Evolutionary conservation across 768 basidiomycete species (phyloP).

Genomic region (Mrakia blollopis): DNA sequence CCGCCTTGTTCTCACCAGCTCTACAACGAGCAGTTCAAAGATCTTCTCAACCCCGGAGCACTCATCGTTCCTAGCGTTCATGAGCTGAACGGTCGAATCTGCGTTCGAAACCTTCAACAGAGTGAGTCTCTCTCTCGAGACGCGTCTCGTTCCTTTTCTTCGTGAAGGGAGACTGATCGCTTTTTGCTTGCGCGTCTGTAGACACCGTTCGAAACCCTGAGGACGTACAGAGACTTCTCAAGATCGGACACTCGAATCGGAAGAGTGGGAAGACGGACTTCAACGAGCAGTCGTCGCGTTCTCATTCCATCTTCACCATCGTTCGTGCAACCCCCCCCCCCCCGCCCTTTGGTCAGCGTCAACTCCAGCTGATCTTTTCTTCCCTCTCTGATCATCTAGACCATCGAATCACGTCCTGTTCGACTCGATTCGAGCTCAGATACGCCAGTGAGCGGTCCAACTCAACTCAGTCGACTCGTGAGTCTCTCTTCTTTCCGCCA

Average conservation of each 20-base stretch:
- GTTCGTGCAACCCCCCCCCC: conserved; percentile 32
- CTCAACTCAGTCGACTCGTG: neutral
- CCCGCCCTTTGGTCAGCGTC: neutral
- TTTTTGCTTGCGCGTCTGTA: neutral
- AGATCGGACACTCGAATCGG: conserved; percentile 29
- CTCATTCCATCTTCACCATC: conserved; percentile 46
- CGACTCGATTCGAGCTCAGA: neutral
- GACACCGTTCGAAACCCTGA: conserved; percentile 23
- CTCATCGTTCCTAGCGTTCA: conserved; percentile 20
- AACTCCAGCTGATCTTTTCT: neutral
- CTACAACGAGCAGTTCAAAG: conserved; percentile 30
- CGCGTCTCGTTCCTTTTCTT: neutral
- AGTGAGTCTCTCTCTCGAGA: conserved; percentile 13
- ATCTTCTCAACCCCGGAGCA: conserved; percentile 29
- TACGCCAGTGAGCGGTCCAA: neutral
- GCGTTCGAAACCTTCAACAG: conserved; percentile 20
- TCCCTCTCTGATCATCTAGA: neutral
- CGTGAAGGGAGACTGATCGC: neutral
- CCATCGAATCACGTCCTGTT: neutral
- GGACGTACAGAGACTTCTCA: conserved; percentile 24
- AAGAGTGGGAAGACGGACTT: conserved; percentile 29
- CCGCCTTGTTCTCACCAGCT: conserved; percentile 3
- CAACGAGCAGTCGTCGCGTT: conserved; percentile 45
- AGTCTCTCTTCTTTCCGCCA: neutral
- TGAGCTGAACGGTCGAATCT: conserved; percentile 20